Evolutionary conservation across 257 asterid genomes (phyloP).

Genomic region (Przewalskia tangutica): DNA sequence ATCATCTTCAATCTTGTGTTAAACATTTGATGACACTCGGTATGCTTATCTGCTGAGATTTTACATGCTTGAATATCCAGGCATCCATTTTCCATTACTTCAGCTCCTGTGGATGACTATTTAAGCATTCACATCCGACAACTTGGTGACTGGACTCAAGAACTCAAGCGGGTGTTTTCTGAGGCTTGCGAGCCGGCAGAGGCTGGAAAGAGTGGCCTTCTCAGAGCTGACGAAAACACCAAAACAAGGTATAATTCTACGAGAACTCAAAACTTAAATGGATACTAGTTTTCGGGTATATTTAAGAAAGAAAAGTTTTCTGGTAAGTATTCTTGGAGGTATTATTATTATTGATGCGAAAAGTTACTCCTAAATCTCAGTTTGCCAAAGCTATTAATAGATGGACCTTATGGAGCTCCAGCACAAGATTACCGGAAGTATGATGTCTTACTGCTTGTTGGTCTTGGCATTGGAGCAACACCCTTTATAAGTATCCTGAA

Average conservation of each 20-base stretch:
- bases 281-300: neutral
- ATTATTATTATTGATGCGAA: neutral
- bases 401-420: constrained; percentile 98
- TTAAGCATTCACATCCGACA: constrained; percentile 92
- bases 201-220: constrained; percentile 77
- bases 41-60: neutral
- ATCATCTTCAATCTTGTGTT: neutral
- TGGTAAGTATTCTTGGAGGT: neutral
- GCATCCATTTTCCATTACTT: constrained; percentile 97
- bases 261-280: neutral
- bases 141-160: constrained; percentile 94
- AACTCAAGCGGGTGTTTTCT: constrained; percentile 74
- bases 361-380: constrained; percentile 36
- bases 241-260: constrained; percentile 40
- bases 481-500: constrained; percentile 89
- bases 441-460: constrained; percentile 83
- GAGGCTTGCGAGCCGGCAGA: constrained; percentile 77
- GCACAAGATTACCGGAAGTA: constrained; percentile 84
- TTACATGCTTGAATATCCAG: constrained; percentile 23
- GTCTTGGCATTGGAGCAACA: constrained; percentile 95
- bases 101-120: constrained; percentile 90
- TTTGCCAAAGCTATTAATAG: constrained; percentile 84
- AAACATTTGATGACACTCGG: neutral
- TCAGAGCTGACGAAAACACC: constrained; percentile 87
- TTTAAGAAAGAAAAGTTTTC: neutral